These are phyloP conservation scores for Chaetomiaceae sp. DNA, from an alignment of 2,329 filamentous ascomycete species.

Conservation along the genomic window DNA sequence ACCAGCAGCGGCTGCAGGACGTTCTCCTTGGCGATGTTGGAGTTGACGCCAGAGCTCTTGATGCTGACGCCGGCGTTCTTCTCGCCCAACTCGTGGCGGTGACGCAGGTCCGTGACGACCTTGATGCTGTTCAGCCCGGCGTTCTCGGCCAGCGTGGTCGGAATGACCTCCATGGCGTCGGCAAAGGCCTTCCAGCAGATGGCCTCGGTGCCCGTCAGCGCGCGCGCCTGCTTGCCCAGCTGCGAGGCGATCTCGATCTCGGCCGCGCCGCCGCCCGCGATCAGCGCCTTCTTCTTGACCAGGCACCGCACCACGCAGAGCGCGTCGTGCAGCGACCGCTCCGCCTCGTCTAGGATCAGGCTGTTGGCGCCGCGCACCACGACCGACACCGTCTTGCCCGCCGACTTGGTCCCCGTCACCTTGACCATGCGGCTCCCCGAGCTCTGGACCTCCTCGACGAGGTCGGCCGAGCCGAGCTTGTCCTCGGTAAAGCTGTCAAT, in stretches of 20 bases:
- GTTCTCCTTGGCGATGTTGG: slow-evolving; percentile 94
- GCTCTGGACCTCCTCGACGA: slow-evolving; percentile 86
- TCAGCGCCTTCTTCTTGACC: slow-evolving; percentile 99
- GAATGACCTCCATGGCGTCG: slow-evolving; percentile 93
- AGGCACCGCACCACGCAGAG: slow-evolving; percentile 95
- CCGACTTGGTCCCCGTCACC: slow-evolving; percentile 80
- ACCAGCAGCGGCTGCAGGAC: slow-evolving; percentile 93
- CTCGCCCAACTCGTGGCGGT: slow-evolving; percentile 91
- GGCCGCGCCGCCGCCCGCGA: slow-evolving; percentile 91
- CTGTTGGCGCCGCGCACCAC: slow-evolving; percentile 91
- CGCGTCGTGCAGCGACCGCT: slow-evolving; percentile 92
- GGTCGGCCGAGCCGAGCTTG: slow-evolving; percentile 88
- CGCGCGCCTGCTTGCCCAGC: slow-evolving; percentile 73
- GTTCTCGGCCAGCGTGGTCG: slow-evolving; percentile 94
- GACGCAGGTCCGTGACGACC: slow-evolving; percentile 91
- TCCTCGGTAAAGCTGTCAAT: slow-evolving; percentile 98
- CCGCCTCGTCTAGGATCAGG: slow-evolving; percentile 92
- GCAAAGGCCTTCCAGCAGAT: slow-evolving; percentile 99
- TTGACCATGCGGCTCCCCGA: slow-evolving; percentile 90
- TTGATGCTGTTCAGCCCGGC: slow-evolving; percentile 97
- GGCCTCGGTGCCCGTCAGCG: slow-evolving; percentile 82
- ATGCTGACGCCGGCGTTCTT: slow-evolving; percentile 96
- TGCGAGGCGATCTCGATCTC: slow-evolving; percentile 94
- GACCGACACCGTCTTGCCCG: slow-evolving; percentile 85
- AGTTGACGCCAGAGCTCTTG: slow-evolving; percentile 93